Percentiles rank a stretch among this genome's conserved stretches.
These are phyloP conservation scores for Actinomucor elegans DNA, from an alignment of 371 early-diverging fungal species.

Conservation along the genomic window DNA sequence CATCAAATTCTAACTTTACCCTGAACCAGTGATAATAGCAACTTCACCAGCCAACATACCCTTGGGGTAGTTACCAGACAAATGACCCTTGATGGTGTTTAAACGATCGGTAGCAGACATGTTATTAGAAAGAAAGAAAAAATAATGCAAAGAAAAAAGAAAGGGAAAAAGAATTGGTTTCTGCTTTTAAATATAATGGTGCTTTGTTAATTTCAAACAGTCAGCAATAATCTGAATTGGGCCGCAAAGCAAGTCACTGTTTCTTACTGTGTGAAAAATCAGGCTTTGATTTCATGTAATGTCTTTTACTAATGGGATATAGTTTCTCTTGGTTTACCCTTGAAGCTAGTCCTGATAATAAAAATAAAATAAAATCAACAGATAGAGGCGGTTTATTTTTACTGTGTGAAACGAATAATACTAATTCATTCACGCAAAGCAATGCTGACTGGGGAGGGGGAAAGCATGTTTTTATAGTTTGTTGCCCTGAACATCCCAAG, in stretches of 20 bases:
- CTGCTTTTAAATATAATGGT: background rate
- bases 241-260: slow-evolving; percentile 1
- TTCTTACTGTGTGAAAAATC: slow-evolving; percentile 6
- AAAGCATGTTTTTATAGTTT: too few relatives aligned
- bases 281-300: background rate
- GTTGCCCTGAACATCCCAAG: too few relatives aligned
- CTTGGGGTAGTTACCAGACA: slow-evolving; percentile 52
- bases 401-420: too few relatives aligned
- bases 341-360: too few relatives aligned
- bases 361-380: too few relatives aligned
- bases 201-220: slow-evolving; percentile 1
- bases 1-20: slow-evolving; percentile 42
- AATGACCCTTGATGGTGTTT: slow-evolving; percentile 49
- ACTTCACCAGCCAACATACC: slow-evolving; percentile 76
- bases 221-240: slow-evolving; percentile 3
- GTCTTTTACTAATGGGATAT: too few relatives aligned
- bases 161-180: slow-evolving; percentile 6
- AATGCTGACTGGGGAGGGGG: too few relatives aligned
- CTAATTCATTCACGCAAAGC: too few relatives aligned
- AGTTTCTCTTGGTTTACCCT: too few relatives aligned
- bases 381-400: too few relatives aligned
- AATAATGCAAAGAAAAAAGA: slow-evolving; percentile 14
- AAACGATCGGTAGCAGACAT: slow-evolving; percentile 54
- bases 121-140: slow-evolving; percentile 2
- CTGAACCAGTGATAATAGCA: slow-evolving; percentile 81